Evolutionary conservation across 805 yeast species (phyloP).

Genomic region (Candida maesae): DNA sequence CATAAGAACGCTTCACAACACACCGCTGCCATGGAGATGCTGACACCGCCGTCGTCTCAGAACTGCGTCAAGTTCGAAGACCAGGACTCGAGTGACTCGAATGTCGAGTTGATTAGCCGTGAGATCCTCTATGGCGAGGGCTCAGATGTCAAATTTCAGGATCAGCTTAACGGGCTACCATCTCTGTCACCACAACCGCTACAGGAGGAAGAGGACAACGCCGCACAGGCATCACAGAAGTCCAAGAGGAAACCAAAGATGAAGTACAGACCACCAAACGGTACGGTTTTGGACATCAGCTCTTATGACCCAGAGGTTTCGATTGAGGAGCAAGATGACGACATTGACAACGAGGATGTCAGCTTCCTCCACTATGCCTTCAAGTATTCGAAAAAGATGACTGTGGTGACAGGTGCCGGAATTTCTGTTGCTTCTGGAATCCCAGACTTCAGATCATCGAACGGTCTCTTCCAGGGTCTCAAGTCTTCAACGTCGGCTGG

Average conservation of each 20-base stretch:
- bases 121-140: not conserved
- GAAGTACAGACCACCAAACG: conserved; percentile 42
- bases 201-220: not conserved
- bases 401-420: conserved; percentile 86
- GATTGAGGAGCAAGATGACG: conserved; percentile 31
- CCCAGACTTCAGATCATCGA: conserved; percentile 79
- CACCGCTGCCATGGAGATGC: conserved; percentile 17
- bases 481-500: conserved; percentile 36
- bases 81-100: not conserved
- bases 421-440: conserved; percentile 88
- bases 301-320: conserved; percentile 23
- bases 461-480: conserved; percentile 66
- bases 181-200: not conserved
- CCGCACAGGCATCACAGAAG: conserved; percentile 1
- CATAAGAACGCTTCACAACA: too few relatives aligned
- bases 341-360: conserved; percentile 37
- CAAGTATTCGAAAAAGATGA: conserved; percentile 50
- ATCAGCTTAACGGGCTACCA: not conserved
- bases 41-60: conserved; percentile 29
- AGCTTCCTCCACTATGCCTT: conserved; percentile 50
- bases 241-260: conserved; percentile 41
- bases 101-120: not conserved
- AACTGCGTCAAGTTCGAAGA: conserved; percentile 4
- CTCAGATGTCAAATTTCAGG: not conserved
- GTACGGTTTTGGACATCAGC: conserved; percentile 39